phyloP scores from a whole-genome alignment of 139 green algal species.

The Chlamydomonas urium region DNA sequence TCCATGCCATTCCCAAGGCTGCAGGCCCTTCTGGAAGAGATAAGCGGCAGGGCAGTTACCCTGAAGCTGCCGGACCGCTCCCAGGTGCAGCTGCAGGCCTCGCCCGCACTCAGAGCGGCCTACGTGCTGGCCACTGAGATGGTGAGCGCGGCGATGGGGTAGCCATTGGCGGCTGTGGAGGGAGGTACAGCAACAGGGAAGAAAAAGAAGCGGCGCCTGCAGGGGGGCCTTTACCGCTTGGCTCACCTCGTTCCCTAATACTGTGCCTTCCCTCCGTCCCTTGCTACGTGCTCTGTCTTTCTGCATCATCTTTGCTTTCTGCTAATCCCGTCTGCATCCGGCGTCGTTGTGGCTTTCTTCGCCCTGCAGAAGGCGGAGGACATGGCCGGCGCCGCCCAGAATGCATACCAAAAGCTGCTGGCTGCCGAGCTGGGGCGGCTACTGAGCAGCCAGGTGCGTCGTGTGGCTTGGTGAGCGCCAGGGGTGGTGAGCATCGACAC shows the following conservation, averaged over 20 bases:
- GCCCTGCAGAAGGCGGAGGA: neutral
- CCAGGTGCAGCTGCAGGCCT: constrained; percentile 1
- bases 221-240: too few relatives aligned
- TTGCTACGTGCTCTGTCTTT: too few relatives aligned
- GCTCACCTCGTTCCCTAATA: too few relatives aligned
- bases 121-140: constrained; percentile 20
- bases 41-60: constrained; percentile 15
- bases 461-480: too few relatives aligned
- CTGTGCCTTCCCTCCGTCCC: too few relatives aligned
- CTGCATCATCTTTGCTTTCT: too few relatives aligned
- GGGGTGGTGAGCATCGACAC: too few relatives aligned
- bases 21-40: neutral
- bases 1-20: too few relatives aligned
- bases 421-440: constrained; percentile 22
- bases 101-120: constrained; percentile 10
- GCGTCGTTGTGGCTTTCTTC: too few relatives aligned
- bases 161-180: too few relatives aligned
- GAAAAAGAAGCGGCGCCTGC: neutral
- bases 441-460: constrained; percentile 1
- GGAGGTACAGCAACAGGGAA: too few relatives aligned
- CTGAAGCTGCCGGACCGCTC: neutral
- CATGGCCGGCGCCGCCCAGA: neutral
- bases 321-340: too few relatives aligned
- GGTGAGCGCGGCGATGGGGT: neutral
- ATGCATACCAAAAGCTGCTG: constrained; percentile 13